Evolutionary conservation across 345 rosid genomes (phyloP).

Genomic region (Orychophragmus violaceus): DNA sequence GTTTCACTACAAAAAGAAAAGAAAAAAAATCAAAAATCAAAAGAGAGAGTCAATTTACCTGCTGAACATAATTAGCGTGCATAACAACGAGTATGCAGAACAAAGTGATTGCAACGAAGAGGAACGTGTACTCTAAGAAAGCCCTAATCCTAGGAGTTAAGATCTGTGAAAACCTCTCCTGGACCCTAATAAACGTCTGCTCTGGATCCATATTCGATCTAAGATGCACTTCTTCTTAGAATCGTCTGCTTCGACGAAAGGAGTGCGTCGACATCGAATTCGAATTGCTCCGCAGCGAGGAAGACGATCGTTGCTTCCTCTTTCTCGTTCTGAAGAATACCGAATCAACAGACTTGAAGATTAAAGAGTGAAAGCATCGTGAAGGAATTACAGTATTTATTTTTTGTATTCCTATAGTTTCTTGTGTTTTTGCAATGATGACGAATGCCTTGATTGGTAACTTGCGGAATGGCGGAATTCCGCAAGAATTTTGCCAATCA

Average conservation of each 20-base stretch:
- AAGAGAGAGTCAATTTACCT: conserved; percentile 41
- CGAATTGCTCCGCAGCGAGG: neutral
- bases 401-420: too few species aligned
- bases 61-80: conserved; percentile 99
- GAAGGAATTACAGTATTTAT: neutral
- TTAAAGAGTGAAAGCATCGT: conserved; percentile 1
- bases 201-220: conserved; percentile 77
- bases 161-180: conserved; percentile 90
- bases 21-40: neutral
- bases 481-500: too few species aligned
- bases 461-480: too few species aligned
- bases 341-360: neutral
- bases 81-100: conserved; percentile 90
- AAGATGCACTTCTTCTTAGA: conserved; percentile 13
- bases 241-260: neutral
- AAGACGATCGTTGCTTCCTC: too few species aligned
- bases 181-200: conserved; percentile 93
- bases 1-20: neutral
- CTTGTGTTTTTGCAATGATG: too few species aligned
- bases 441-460: too few species aligned
- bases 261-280: neutral
- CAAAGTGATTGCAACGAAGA: conserved; percentile 72
- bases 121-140: conserved; percentile 73
- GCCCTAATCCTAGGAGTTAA: conserved; percentile 70
- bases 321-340: too few species aligned